Percentiles rank a stretch among this genome's conserved stretches.
These are phyloP conservation scores for Xerocomus potaroensis DNA, from an alignment of 768 basidiomycete genomes.

Conservation along the genomic window DNA sequence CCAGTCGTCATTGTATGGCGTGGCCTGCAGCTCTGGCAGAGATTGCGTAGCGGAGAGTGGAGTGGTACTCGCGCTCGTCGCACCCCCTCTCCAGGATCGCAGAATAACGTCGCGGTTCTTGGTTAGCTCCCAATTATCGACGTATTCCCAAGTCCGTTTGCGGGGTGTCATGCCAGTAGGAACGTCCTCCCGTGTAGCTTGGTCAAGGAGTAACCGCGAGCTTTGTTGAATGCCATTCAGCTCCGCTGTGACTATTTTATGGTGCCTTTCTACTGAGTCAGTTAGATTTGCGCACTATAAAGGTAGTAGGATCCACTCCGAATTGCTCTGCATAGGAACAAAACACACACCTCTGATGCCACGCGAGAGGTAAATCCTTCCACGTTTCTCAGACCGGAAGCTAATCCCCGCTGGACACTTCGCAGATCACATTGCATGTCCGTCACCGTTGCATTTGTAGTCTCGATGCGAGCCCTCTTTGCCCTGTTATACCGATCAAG, in stretches of 20 bases:
- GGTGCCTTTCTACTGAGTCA: slow-evolving; percentile 41
- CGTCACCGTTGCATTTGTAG: slow-evolving; percentile 44
- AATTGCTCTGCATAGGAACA: not conserved
- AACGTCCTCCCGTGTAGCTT: slow-evolving; percentile 58
- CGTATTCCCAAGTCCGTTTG: slow-evolving; percentile 68
- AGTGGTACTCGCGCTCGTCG: slow-evolving; percentile 31
- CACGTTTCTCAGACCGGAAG: slow-evolving; percentile 46
- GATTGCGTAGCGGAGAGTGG: slow-evolving; percentile 37
- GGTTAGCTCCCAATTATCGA: slow-evolving; percentile 70
- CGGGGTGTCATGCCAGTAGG: slow-evolving; percentile 73
- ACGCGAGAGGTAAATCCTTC: slow-evolving; percentile 42
- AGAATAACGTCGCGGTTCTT: slow-evolving; percentile 58
- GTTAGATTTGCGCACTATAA: slow-evolving; percentile 41
- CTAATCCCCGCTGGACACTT: slow-evolving; percentile 45
- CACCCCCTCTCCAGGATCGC: slow-evolving; percentile 42
- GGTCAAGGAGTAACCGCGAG: slow-evolving; percentile 46
- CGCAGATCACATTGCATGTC: slow-evolving; percentile 52
- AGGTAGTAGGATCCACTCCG: too few species aligned
- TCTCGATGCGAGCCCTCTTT: slow-evolving; percentile 66
- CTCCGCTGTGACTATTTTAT: slow-evolving; percentile 38
- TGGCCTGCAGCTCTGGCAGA: slow-evolving; percentile 25
- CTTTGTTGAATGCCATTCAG: slow-evolving; percentile 49
- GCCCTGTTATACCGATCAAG: slow-evolving; percentile 57
- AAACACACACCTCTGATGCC: slow-evolving; percentile 46
- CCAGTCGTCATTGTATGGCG: slow-evolving; percentile 11